These are phyloP conservation scores for Isoetes taiwanensis DNA, from an alignment of 75 land plant species.

Conservation along the genomic window DNA sequence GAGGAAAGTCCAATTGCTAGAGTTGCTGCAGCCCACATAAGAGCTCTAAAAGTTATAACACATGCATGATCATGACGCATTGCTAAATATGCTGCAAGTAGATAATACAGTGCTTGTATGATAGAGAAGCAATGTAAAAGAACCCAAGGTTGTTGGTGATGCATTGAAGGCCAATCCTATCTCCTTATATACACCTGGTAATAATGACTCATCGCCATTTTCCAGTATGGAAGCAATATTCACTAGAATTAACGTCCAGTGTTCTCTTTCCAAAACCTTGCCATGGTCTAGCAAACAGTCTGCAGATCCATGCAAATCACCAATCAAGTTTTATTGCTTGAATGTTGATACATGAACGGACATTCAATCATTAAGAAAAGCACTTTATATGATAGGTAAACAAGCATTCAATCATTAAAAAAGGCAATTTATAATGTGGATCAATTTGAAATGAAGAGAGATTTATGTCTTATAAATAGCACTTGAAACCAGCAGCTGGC, in stretches of 20 bases:
- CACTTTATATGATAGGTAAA: too few relatives aligned
- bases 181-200: constrained; percentile 27
- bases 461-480: too few relatives aligned
- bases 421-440: too few relatives aligned
- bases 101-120: constrained; percentile 18
- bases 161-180: constrained; percentile 25
- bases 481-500: too few relatives aligned
- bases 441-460: too few relatives aligned
- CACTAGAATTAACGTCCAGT: constrained; percentile 12
- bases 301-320: too few relatives aligned
- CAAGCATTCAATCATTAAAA: too few relatives aligned
- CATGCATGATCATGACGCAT: constrained; percentile 13
- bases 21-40: constrained; percentile 24
- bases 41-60: constrained; percentile 20
- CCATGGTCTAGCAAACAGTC: too few relatives aligned
- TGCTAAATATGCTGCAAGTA: constrained; percentile 19
- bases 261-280: constrained; percentile 18
- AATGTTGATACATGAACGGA: too few relatives aligned
- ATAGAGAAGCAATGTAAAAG: constrained; percentile 21
- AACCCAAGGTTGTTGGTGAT: constrained; percentile 18
- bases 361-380: too few relatives aligned
- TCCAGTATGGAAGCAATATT: constrained; percentile 26
- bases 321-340: too few relatives aligned
- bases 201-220: constrained; percentile 24
- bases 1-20: constrained; percentile 22